Evolutionary conservation across 1,284 basidiomycete species (phyloP), one percentile per base, ranked within the genome.

Genomic region (Schizophyllum amplum): DNA sequence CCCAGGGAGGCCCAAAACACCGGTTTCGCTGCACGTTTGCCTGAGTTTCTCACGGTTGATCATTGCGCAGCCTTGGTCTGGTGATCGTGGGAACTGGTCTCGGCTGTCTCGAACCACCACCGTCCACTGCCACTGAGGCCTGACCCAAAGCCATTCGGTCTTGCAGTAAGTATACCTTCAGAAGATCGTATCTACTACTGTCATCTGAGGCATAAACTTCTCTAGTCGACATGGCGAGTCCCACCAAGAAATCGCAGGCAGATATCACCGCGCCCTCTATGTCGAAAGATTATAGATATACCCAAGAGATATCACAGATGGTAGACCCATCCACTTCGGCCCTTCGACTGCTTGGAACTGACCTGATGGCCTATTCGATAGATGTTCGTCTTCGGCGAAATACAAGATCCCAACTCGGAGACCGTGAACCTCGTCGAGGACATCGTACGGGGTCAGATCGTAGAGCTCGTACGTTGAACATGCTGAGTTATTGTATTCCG

Each of bases 331-430:
- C 47, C 25, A 5, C 20, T 51, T 33, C 33, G n/a, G n/a, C 2
- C 7, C 33, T 13, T 55, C 25, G 17, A n/a, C 27, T 3, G n/a
- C 13, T 22, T 20, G 15, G 7, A 27, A 26, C 46, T 47, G 47
- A 52, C 33, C 52, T 15, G 6, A 27, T 25, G 20, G 24, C 55
- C 54, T 5, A 9, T 52, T 54, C 6, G 42, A 33, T 55, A 94
- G 93, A 94, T 97, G 87, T 98, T 96, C 67, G 95, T 98, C 50
- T 97, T 97, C 69, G 94, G 93, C 4, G 94, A 96, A 71, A 90
- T 97, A 0, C 90, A 93, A 66, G 92, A 97, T 60, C 92, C 94
- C 0, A 82, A 88, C 56, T 78, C 82, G 5, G 92, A 94, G 56
- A 95, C 95, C 0, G 89, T 95, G 4, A 90, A 90, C 64, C 81